Evolutionary conservation across 805 yeast species (phyloP), one percentile per base, ranked within the genome.

Genomic region (Ascoidea tarda): DNA sequence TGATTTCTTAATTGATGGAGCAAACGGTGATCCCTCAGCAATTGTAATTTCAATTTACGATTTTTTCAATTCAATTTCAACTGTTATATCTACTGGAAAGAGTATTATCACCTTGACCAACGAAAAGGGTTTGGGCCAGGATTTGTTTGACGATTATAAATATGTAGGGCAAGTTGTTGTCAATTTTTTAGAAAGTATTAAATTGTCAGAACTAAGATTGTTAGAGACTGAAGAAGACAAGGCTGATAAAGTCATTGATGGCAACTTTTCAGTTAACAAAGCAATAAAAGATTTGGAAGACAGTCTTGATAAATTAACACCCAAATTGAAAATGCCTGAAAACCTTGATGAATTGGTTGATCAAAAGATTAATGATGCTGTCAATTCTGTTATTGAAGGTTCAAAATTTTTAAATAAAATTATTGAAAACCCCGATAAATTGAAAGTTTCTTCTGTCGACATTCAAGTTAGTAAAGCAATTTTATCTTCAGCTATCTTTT

Each of bases 401-500:
- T 76, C 86, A 32, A 68, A 72, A 42, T 81, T 78, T 55, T 74
- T 88, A 56, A 71, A 69, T 10, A 67, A 67, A 21, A 70, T 87
- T 51, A 64, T 84, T 59, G 56, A 65, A n/a, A 66, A 67, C 53
- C 73, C 77, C 8, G 66, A 71, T 46, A 76, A 78, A 58, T 79
- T 84, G 28, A 66, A 70, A 16, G 62, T 79, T 47, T 71, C 79
- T 6, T 73, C 79, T 14, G 75, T 76, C 46, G 83, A 84, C 57
- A 64, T 80, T 51, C 83, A 82, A 60, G 78, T 87, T 48, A 87
- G 85, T 63, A 87, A 82, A 60, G 84, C 91, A 0, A 79, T 89
- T 53, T 68, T 88, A 48, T 70, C 82, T 2, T 87, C 91, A 21
- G 93, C 96, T 0, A 76, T 82, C 54, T 86, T 88, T 10, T 82